Conservation (phyloP, 2,329 filamentous ascomycete genomes). For the Fusarium fujikuroi region DNA sequence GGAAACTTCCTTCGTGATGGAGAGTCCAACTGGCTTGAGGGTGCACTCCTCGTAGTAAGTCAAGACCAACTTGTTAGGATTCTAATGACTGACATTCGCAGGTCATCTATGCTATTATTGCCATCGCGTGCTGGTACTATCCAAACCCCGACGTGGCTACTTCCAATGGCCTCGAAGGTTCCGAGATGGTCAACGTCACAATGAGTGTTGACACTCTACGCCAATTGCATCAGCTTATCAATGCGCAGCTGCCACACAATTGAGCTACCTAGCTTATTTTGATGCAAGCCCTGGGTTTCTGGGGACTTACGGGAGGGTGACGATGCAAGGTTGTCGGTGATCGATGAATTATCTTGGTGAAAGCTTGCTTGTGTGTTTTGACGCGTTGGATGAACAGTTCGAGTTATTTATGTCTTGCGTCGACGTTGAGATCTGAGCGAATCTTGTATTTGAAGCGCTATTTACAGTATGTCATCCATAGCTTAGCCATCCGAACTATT, state of each 20-base stretch:
- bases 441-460: neutral
- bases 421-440: too few relatives aligned
- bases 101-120: slow-evolving; percentile 57
- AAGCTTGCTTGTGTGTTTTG: accelerated
- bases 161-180: slow-evolving; percentile 45
- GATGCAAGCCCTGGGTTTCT: accelerated
- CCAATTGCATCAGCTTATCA: slow-evolving; percentile 44
- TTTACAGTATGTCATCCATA: neutral
- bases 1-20: slow-evolving; percentile 80
- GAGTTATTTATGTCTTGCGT: accelerated
- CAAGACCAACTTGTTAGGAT: accelerated
- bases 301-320: accelerated
- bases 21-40: slow-evolving; percentile 81
- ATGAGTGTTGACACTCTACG: slow-evolving; percentile 46
- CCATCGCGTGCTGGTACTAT: slow-evolving; percentile 58
- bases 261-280: neutral
- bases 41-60: slow-evolving; percentile 71
- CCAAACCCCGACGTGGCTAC: slow-evolving; percentile 54
- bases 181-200: slow-evolving; percentile 43
- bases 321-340: neutral
- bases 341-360: accelerated
- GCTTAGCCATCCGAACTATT: neutral
- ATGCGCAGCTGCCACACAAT: slow-evolving; percentile 11
- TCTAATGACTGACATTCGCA: slow-evolving; percentile 1
- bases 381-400: accelerated